A percentile compares a stretch with the other conserved stretches of the same genome.
Conservation (phyloP, 306 rosid species). For the Cajanus cajan region DNA sequence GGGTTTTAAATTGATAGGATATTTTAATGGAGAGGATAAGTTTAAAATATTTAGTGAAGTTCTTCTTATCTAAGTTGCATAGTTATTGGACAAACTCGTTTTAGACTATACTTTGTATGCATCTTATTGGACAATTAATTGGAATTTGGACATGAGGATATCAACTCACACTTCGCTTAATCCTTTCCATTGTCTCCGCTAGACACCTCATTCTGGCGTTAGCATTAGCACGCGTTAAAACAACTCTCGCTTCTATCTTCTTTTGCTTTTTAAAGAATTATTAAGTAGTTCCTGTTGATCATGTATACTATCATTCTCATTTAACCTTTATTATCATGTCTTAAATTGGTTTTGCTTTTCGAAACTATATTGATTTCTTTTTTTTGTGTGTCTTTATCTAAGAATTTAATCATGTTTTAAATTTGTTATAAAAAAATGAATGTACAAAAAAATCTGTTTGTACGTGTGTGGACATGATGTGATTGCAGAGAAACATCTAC, state of each 20-base stretch:
- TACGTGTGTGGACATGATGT: background rate
- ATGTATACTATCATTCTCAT: background rate
- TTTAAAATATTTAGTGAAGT: background rate
- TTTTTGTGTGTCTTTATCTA: background rate
- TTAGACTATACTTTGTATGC: background rate
- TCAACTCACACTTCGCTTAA: background rate
- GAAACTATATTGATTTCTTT: background rate
- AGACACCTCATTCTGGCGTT: background rate
- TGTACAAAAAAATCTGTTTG: background rate
- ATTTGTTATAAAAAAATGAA: background rate
- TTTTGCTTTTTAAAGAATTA: background rate
- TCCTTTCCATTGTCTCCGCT: background rate
- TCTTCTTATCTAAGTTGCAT: background rate
- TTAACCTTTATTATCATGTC: background rate
- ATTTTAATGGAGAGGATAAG: background rate
- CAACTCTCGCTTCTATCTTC: background rate
- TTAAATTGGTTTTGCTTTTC: background rate
- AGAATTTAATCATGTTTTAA: background rate
- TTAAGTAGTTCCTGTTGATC: background rate
- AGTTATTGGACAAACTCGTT: background rate
- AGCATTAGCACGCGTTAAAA: background rate
- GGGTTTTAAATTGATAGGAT: background rate
- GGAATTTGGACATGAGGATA: background rate
- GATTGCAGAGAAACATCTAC: background rate
- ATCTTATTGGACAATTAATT: background rate